Conservation (phyloP, 805 yeast genomes). For the Ogataea glucozyma region DNA sequence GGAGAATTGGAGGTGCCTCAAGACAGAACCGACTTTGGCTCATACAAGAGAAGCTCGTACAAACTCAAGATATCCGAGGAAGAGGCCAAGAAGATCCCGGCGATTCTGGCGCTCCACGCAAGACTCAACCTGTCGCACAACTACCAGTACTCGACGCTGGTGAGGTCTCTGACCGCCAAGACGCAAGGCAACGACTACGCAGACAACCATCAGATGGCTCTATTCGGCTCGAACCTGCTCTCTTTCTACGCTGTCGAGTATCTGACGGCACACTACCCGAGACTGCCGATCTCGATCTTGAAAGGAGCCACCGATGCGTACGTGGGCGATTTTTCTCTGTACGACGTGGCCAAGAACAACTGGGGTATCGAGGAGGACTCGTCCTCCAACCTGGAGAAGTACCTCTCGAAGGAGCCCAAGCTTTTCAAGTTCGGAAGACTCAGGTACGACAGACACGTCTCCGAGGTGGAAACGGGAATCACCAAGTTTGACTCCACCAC, state of each 20-base stretch:
- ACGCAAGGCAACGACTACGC: constrained; percentile 45
- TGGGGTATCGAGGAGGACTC: constrained; percentile 92
- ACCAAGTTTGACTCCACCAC: constrained; percentile 42
- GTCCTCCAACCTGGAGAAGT: constrained; percentile 62
- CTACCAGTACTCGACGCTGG: constrained; percentile 65
- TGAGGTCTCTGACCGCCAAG: constrained; percentile 73
- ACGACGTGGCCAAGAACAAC: constrained; percentile 57
- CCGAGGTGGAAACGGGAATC: constrained; percentile 53
- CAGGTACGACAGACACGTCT: constrained; percentile 44
- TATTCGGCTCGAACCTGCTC: constrained; percentile 79
- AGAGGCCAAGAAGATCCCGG: constrained; percentile 60
- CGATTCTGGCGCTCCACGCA: constrained; percentile 75
- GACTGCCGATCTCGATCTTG: constrained; percentile 80
- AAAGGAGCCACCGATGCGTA: constrained; percentile 76
- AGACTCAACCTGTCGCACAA: constrained; percentile 64
- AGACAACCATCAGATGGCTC: constrained; percentile 75
- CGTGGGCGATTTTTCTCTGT: constrained; percentile 65
- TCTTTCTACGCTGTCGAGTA: constrained; percentile 75
- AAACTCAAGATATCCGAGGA: constrained; percentile 44
- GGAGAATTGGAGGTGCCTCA: constrained; percentile 21
- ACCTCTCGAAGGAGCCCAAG: constrained; percentile 66
- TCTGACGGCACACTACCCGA: constrained; percentile 76
- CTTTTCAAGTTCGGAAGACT: constrained; percentile 69
- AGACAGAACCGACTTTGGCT: constrained; percentile 34
- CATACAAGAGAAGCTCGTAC: constrained; percentile 32